phyloP scores from a whole-genome alignment of 768 basidiomycete genomes.

The Boletus coccyginus region DNA sequence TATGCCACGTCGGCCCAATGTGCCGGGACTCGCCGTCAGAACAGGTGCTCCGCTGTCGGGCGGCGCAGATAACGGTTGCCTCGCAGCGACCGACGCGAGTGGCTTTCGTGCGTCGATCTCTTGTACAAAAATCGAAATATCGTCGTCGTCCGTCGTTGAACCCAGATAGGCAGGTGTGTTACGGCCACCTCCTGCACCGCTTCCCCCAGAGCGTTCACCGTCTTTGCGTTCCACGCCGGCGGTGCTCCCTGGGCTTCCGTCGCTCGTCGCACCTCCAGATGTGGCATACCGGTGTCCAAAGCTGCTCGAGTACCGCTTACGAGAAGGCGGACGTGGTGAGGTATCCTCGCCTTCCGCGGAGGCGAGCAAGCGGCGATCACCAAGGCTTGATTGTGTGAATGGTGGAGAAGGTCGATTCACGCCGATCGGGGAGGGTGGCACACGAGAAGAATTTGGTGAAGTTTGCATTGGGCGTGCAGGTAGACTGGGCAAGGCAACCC shows the following conservation, averaged over 20 bases:
- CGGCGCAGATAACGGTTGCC: conserved; percentile 6
- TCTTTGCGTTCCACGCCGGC: conserved; percentile 19
- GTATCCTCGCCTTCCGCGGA: conserved; percentile 36
- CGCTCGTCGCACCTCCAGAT: conserved; percentile 41
- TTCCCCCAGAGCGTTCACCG: conserved; percentile 20
- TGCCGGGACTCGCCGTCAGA: conserved; percentile 6
- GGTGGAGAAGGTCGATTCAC: conserved; percentile 38
- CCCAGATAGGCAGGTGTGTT: conserved; percentile 42
- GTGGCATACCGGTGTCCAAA: conserved; percentile 69
- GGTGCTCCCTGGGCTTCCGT: conserved; percentile 26
- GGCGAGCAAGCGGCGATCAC: conserved; percentile 39
- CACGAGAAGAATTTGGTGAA: conserved; percentile 43
- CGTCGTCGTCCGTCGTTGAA: conserved; percentile 64
- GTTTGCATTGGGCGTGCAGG: conserved; percentile 37
- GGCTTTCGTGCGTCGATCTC: conserved; percentile 74
- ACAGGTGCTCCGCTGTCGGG: neutral
- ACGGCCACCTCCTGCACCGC: conserved; percentile 18
- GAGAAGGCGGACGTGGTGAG: conserved; percentile 25
- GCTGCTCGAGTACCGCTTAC: conserved; percentile 74
- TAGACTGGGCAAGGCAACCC: conserved; percentile 28
- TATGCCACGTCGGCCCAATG: neutral
- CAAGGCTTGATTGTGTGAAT: conserved; percentile 40
- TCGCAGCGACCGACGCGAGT: conserved; percentile 32
- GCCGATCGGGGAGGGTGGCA: conserved; percentile 40
- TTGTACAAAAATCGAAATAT: conserved; percentile 74